Evolutionary conservation across 2,329 filamentous ascomycete genomes (phyloP).

Genomic region (Neofusicoccum parvum): DNA sequence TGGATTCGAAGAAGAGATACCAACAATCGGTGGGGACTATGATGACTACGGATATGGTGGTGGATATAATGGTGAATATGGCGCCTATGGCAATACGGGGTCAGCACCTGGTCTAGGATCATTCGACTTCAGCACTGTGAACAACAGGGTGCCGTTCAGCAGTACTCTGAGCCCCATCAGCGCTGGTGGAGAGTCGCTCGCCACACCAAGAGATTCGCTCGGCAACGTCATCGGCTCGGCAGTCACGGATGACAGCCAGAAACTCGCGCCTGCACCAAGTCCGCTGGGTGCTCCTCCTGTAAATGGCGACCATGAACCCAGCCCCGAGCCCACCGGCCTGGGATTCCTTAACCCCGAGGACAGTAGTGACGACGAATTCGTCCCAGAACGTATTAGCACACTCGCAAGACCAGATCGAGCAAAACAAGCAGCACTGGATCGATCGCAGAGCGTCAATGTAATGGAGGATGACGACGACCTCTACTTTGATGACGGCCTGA

Average conservation of each 20-base stretch:
- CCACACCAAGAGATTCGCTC: constrained; percentile 4
- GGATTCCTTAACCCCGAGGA: constrained; percentile 24
- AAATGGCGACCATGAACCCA: background rate
- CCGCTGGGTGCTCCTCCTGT: constrained; percentile 11
- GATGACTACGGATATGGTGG: constrained; percentile 31
- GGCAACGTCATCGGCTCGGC: constrained; percentile 11
- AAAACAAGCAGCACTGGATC: constrained; percentile 21
- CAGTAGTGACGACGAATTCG: constrained; percentile 18
- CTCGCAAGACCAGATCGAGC: constrained; percentile 19
- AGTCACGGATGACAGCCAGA: constrained; percentile 1
- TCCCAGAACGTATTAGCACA: constrained; percentile 12
- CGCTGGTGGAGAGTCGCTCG: constrained; percentile 23
- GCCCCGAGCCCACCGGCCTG: constrained; percentile 26
- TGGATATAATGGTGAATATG: background rate
- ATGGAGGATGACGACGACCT: constrained; percentile 54
- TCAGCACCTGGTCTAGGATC: constrained; percentile 33
- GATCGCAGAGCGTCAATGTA: background rate
- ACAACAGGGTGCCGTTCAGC: constrained; percentile 14
- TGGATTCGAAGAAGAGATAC: constrained; percentile 68
- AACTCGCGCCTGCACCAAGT: constrained; percentile 8
- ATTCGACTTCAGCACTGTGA: constrained; percentile 38
- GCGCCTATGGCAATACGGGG: background rate
- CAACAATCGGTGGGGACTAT: constrained; percentile 50
- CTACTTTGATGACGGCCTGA: constrained; percentile 69
- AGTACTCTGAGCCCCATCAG: constrained; percentile 30